Evolutionary conservation across 2,329 filamentous ascomycete genomes (phyloP).

Genomic region (Sphaerulina vaccinii): DNA sequence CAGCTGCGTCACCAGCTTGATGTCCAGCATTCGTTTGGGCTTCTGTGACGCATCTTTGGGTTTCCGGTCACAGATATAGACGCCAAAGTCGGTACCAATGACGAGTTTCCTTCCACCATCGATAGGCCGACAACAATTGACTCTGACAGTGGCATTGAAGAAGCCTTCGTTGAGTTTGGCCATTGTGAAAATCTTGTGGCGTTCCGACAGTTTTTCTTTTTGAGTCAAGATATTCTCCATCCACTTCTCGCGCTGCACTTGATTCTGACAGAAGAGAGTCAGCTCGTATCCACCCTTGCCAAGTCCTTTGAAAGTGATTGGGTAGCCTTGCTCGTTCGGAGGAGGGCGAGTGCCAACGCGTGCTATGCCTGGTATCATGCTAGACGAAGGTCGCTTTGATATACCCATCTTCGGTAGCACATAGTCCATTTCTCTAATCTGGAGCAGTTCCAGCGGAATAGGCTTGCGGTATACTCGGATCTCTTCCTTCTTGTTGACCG

Average conservation of each 20-base stretch:
- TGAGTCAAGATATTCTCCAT: conserved; percentile 92
- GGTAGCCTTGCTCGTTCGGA: conserved; percentile 73
- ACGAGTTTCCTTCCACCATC: conserved; percentile 94
- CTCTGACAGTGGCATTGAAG: conserved; percentile 82
- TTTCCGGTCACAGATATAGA: conserved; percentile 89
- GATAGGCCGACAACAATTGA: conserved; percentile 92
- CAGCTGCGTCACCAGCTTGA: conserved; percentile 84
- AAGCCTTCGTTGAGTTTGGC: conserved; percentile 76
- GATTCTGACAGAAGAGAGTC: conserved; percentile 82
- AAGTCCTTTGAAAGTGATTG: conserved; percentile 93
- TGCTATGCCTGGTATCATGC: conserved; percentile 63
- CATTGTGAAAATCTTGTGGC: conserved; percentile 69
- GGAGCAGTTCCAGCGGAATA: conserved; percentile 87
- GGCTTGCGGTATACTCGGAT: conserved; percentile 93
- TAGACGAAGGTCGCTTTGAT: conserved; percentile 83
- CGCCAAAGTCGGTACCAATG: conserved; percentile 89
- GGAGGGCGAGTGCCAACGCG: conserved; percentile 52
- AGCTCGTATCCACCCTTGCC: conserved; percentile 94
- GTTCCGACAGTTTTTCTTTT: conserved; percentile 78
- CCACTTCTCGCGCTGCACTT: conserved; percentile 89
- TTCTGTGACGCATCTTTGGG: conserved; percentile 72
- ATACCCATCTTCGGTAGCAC: conserved; percentile 78
- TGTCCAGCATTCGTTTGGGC: conserved; percentile 82
- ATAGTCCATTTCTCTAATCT: conserved; percentile 96
- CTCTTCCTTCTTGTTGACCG: conserved; percentile 88